Evolutionary conservation across 2,329 filamentous ascomycete genomes (phyloP), one percentile per base, ranked within the genome.

Genomic region (Penicillium sp.): DNA sequence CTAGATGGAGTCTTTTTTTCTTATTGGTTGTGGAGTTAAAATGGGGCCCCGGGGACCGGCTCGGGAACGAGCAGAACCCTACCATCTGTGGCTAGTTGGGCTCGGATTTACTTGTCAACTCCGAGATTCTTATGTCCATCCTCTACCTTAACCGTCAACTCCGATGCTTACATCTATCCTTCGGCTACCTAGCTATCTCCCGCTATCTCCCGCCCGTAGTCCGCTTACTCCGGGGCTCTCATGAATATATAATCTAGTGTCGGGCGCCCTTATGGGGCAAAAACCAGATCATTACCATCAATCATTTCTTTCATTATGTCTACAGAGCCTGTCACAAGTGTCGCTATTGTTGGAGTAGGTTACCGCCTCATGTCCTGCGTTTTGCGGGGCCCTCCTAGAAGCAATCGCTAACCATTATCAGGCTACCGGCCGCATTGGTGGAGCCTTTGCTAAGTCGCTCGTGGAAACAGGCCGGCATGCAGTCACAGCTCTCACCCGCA

Each of bases 401-500:
- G 5, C 4, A 5, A 35, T 17, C 19, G 32, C 48, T 60, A 21
- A 61, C 17, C 9, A 15, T 32, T 13, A 17, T 2, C 24, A 70
- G 67, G 67, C 65, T 1, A 62, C 60, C 24, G 69, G 67, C 9
- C 56, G 52, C 21, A 51, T 68, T 37, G 69, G 67, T 6, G 59
- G 54, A 31, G 55, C 56, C 43, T 61, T 69, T 37, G 57, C 62
- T n/a, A 37, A 61, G 3, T 59, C 59, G 15, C 70, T 81, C 0
- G 56, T 79, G 8, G 61, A 69, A 10, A 69, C 68, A 1, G 74
- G 74, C 28, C 76, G 74, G 43, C 76, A 80, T 53, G 69, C 61
- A 26, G 64, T 80, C 32, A 79, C 76, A 0, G 77, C 73, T 24
- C 62, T 79, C 24, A 74, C 73, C 6, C 76, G 77, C 10, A 55